Base-by-base conservation (phyloP, 2,329 filamentous ascomycete species). In the Dothistroma septosporum region DNA sequence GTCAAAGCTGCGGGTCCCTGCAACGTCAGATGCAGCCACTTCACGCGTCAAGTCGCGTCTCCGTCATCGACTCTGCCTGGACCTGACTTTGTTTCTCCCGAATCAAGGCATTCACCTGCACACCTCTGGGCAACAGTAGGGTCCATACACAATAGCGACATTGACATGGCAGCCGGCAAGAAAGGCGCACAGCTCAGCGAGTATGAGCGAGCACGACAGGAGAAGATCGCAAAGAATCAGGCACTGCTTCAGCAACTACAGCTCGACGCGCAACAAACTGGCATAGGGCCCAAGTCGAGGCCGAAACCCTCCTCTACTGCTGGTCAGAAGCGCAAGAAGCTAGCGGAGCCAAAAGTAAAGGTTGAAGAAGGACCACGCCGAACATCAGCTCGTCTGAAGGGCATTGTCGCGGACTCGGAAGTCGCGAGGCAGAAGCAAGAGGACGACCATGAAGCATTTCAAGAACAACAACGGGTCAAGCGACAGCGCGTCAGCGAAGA, bases 171-270 rank as follows among this genome's bases (percentile, higher is more conserved):
- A 16, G 64, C 64, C 47, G 59, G 57, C 49, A 61, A 66, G 47
- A 61, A 59, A 48, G 61, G 44, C 55, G 60, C 22, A 32, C 83
- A 83, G 37, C 79, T 95, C 68, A 95, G 90, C 75, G 90, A 91
- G 44, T 97, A 96, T 75, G 92, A 96, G 80, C 87, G 87, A 69
- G 87, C 90, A 67, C 84, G 92, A 0, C 84, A 91, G 16, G 91
- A 92, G 62, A 96, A 96, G 67, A 95, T 96, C 46, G 90, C 88
- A 0, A 87, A 90, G 57, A 94, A 95, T 68, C 88, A 93, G 75
- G 90, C 88, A 73, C 82, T 96, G 0, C 77, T 97, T 0, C 89
- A 89, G 61, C 88, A 92, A 61, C 83, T 96, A 0, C 87, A 89
- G 37, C 78, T 84, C 66, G 83, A 87, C 69, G 82, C 84, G 1